phyloP scores from a whole-genome alignment of 345 rosid genomes.

The Camelina laxa region DNA sequence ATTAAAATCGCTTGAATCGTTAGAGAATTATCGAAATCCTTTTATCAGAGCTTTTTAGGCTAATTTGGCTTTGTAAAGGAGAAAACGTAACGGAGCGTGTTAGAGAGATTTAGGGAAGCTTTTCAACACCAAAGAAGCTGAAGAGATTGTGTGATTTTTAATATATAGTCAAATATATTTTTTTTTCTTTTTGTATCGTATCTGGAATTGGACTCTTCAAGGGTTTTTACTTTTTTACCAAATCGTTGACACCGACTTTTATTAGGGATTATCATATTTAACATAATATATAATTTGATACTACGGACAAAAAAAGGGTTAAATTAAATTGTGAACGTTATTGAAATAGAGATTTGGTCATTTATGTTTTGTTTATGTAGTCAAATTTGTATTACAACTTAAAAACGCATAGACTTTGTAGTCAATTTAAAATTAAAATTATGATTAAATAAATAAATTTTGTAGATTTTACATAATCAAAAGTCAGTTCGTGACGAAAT shows the following conservation, averaged over 20 bases:
- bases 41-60: background rate
- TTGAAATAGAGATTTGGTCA: background rate
- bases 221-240: slow-evolving; percentile 10
- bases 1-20: slow-evolving; percentile 25
- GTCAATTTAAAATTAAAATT: background rate
- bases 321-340: background rate
- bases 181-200: background rate
- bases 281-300: background rate
- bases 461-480: slow-evolving; percentile 2
- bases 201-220: slow-evolving; percentile 19
- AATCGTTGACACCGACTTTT: background rate
- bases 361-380: background rate
- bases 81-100: slow-evolving; percentile 29
- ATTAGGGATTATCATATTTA: background rate
- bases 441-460: background rate
- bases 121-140: slow-evolving; percentile 37
- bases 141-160: slow-evolving; percentile 28
- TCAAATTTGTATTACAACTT: background rate
- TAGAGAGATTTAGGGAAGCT: slow-evolving; percentile 2
- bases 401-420: background rate
- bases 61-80: slow-evolving; percentile 18
- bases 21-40: background rate
- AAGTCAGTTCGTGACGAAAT: slow-evolving; percentile 2
- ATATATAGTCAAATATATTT: background rate
- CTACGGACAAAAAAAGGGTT: background rate